Evolutionary conservation across 2,329 filamentous ascomycete genomes (phyloP), one percentile per base, ranked within the genome.

Genomic region (Coniosporium tulheliwenetii): DNA sequence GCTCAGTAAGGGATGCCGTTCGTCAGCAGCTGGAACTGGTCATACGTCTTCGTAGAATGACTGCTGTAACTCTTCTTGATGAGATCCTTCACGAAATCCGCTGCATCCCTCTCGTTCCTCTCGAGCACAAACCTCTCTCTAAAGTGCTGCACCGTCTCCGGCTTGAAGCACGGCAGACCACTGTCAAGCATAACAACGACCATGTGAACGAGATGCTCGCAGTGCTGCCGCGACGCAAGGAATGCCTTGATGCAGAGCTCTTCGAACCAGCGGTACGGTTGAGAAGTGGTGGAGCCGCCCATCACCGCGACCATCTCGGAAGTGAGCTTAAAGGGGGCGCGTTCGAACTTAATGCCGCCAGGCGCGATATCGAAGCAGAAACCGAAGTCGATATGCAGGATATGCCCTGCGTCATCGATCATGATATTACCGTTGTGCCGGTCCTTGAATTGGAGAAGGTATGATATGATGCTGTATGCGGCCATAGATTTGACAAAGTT

Each of bases 401-500:
- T 94, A 62, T 98, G 91, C 3, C 93, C 91, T 0, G 82, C 84
- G 54, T 95, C 89, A 59, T 98, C 89, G 47, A 98, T 79, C 93
- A 98, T 98, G 67, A 98, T 98, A 67, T 98, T 98, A 46, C 91
- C 91, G 60, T 98, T 98, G 66, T 98, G 91, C 2, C 91, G 80
- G 58, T 99, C 91, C 62, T 99, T 99, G 78, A 99, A 96, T 55
- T 98, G 93, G 32, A 98, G 68, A 10, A 98, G 70, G 65, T 93
- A 98, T 0, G 85, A 93, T 48, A 98, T 96, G 53, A 98, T 81
- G 13, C 84, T 93, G 67, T 98, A 98, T 10, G 91, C 93, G 0
- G 93, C 91, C 91, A 98, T 96, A 56, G 82, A 91, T 67, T 98
- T 98, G 62, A 98, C 87, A 57, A 99, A 98, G 62, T 96, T 96